Conservation (phyloP, 2,329 filamentous ascomycete species). For the Hypoxylon sp. region DNA sequence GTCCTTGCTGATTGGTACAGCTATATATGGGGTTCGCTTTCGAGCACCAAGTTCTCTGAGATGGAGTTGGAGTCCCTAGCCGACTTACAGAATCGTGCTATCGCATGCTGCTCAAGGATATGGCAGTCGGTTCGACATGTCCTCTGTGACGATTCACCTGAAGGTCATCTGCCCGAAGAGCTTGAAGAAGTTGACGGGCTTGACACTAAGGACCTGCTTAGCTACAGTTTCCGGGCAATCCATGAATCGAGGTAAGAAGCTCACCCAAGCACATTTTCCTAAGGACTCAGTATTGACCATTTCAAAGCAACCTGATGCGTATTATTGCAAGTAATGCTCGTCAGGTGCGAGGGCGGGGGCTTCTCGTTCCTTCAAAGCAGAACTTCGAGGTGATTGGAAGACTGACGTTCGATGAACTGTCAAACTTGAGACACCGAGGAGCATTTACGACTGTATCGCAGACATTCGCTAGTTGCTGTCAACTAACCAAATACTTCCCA, state of each 20-base stretch:
- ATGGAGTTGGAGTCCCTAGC: slow-evolving; percentile 49
- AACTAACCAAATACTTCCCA: slow-evolving; percentile 61
- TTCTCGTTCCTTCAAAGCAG: slow-evolving; percentile 57
- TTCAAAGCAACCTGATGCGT: slow-evolving; percentile 73
- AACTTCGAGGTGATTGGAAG: slow-evolving; percentile 73
- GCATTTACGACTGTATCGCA: slow-evolving; percentile 93
- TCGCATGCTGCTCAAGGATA: slow-evolving; percentile 69
- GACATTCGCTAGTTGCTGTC: slow-evolving; percentile 84
- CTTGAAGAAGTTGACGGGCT: slow-evolving; percentile 74
- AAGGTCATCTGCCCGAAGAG: slow-evolving; percentile 83
- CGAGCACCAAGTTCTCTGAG: slow-evolving; percentile 51
- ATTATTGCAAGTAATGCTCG: slow-evolving; percentile 64
- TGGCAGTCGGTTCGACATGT: slow-evolving; percentile 80
- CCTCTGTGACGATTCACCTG: slow-evolving; percentile 92
- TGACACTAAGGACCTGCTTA: slow-evolving; percentile 87
- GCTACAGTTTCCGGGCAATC: slow-evolving; percentile 94
- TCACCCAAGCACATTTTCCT: not conserved
- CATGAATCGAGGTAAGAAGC: slow-evolving; percentile 82
- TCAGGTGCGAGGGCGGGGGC: slow-evolving; percentile 53
- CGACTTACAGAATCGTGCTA: slow-evolving; percentile 61
- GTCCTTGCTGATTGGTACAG: slow-evolving; percentile 42
- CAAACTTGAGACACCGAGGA: slow-evolving; percentile 84
- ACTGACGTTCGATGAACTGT: slow-evolving; percentile 82
- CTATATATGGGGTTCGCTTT: slow-evolving; percentile 62
- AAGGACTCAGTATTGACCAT: slow-evolving; percentile 30